Evolutionary conservation across 192 early-diverging fungal species (phyloP), one percentile per base, ranked within the genome.

Genomic region (Podila horticola): DNA sequence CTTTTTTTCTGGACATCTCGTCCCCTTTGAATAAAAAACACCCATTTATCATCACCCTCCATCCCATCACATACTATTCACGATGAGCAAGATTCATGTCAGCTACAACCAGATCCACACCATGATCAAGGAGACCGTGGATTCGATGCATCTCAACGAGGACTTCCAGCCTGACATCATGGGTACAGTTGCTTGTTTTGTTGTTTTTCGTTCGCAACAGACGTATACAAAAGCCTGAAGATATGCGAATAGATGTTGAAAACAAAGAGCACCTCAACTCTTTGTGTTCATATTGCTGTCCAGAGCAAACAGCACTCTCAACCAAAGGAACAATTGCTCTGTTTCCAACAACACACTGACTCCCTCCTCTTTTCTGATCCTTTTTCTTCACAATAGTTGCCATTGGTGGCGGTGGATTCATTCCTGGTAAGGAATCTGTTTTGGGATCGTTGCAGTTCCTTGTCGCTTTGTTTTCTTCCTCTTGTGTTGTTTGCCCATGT

Each of bases 371-470:
- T 67, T 34, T 67, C 45, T 50, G 58, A 26, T 50, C 34, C 22
- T 24, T 36, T 26, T 49, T 59, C 28, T 30, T 30, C 20, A n/a
- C 50, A n/a, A 76, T 85, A 79, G 90, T 94, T 64, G 92, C 92
- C 61, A 94, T 94, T 68, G 93, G 91, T 36, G 92, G 91, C 58
- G 93, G 93, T 75, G 93, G 93, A 22, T 93, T 93, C 70, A 92
- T 93, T 50, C 93, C 93, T 34, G 92, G 92, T 55, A 88, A 92
- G 45, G 15, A 57, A 3, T 26, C 29, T 10, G 36, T 49, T 24
- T 38, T 24, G 34, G 20, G 12, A 45, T 45, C 41, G 11, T 34
- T 8, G 29, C 52, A 6, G 51, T 58, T 29, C 34, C 11, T 38
- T 45, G 20, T 55, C 10, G 26, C n/a, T 41, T 30, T 62, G 49